These are phyloP conservation scores for Vanrija sp. DNA, from an alignment of 1,284 basidiomycete species.

Conservation along the genomic window DNA sequence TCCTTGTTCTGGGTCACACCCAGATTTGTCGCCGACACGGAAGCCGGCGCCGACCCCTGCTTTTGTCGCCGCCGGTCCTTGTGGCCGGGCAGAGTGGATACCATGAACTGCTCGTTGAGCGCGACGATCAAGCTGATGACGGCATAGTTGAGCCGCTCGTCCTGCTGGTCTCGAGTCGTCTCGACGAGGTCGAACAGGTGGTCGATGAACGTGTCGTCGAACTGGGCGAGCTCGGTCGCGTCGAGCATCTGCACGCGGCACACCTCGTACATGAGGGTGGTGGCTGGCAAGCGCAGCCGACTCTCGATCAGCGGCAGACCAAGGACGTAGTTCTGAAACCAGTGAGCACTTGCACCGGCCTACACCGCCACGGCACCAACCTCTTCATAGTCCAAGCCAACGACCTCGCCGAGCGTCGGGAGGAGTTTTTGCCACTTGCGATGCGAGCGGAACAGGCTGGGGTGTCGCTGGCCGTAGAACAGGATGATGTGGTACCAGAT, in stretches of 20 bases:
- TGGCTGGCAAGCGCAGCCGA: slow-evolving; percentile 66
- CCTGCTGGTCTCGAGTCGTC: slow-evolving; percentile 76
- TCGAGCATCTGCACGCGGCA: slow-evolving; percentile 81
- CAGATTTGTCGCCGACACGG: neutral
- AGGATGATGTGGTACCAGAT: slow-evolving; percentile 76
- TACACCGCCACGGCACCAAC: slow-evolving; percentile 20
- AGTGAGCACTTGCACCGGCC: slow-evolving; percentile 1
- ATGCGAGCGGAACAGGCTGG: slow-evolving; percentile 68
- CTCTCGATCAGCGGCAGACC: slow-evolving; percentile 65
- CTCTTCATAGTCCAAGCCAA: slow-evolving; percentile 45
- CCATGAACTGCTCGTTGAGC: slow-evolving; percentile 98
- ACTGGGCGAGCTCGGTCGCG: slow-evolving; percentile 64
- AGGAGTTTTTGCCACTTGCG: slow-evolving; percentile 78
- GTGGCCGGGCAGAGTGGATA: slow-evolving; percentile 53
- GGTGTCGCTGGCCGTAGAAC: slow-evolving; percentile 65
- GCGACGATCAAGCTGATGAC: slow-evolving; percentile 90
- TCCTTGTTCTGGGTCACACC: neutral
- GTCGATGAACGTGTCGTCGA: slow-evolving; percentile 79
- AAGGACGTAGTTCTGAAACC: slow-evolving; percentile 30
- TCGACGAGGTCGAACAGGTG: slow-evolving; percentile 92
- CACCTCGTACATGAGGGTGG: slow-evolving; percentile 80
- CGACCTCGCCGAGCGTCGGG: slow-evolving; percentile 64
- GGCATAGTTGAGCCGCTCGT: slow-evolving; percentile 90
- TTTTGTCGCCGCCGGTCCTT: neutral
- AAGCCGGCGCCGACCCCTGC: neutral